phyloP scores from a whole-genome alignment of 2,329 filamentous ascomycete genomes.

The Paecilomyces formosus region DNA sequence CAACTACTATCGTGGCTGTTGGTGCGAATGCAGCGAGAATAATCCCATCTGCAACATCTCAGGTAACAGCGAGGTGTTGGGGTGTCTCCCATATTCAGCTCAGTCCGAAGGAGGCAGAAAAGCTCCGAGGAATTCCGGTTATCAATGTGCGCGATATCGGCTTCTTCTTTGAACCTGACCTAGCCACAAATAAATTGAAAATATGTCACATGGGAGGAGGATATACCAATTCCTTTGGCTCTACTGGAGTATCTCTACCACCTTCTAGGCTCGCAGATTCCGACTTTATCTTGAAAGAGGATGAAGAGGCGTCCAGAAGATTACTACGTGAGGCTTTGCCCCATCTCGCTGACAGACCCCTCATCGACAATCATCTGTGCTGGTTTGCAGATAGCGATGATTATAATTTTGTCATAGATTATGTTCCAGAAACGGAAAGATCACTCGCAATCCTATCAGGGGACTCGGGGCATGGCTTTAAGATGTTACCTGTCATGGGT shows the following conservation, averaged over 20 bases:
- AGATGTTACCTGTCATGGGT: slow-evolving; percentile 56
- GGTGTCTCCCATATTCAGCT: slow-evolving; percentile 54
- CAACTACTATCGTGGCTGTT: slow-evolving; percentile 43
- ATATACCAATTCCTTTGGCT: slow-evolving; percentile 44
- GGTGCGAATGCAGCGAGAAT: slow-evolving; percentile 39
- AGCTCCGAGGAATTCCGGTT: slow-evolving; percentile 52
- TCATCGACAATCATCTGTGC: slow-evolving; percentile 53
- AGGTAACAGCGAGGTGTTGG: slow-evolving; percentile 52
- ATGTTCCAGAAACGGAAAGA: slow-evolving; percentile 42
- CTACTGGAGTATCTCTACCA: slow-evolving; percentile 33
- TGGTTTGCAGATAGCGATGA: slow-evolving; percentile 58
- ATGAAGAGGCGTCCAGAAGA: slow-evolving; percentile 46
- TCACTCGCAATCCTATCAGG: slow-evolving; percentile 48
- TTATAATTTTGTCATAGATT: slow-evolving; percentile 55
- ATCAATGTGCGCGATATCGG: slow-evolving; percentile 55
- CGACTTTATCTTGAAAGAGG: slow-evolving; percentile 46
- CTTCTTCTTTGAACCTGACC: slow-evolving; percentile 60
- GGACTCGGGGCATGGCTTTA: slow-evolving; percentile 57
- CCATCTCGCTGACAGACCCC: slow-evolving; percentile 45
- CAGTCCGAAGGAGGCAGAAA: slow-evolving; percentile 46
- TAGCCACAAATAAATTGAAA: slow-evolving; percentile 51
- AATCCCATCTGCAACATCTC: slow-evolving; percentile 42
- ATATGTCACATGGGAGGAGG: slow-evolving; percentile 54
- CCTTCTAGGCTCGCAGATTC: slow-evolving; percentile 26
- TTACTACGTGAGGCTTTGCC: slow-evolving; percentile 48